A percentile compares a stretch with the other conserved stretches of the same genome.
phyloP scores from a whole-genome alignment of 176 grass and related monocot species.

The Avena eriantha region DNA sequence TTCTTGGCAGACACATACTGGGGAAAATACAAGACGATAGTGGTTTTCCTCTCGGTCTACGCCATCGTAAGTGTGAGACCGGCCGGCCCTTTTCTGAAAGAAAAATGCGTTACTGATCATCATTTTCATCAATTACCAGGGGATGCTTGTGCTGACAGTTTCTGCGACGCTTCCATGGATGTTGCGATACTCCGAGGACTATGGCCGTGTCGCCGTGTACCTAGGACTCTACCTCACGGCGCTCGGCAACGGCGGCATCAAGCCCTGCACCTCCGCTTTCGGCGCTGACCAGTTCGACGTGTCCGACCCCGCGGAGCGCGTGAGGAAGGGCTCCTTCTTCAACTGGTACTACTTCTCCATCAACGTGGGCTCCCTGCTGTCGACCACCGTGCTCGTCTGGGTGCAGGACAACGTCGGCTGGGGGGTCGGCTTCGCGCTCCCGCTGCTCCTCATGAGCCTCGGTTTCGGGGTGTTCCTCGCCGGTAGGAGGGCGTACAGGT shows the following conservation, averaged over 20 bases:
- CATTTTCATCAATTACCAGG: slow-evolving; percentile 11
- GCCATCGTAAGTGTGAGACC: slow-evolving; percentile 36
- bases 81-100: background rate
- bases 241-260: slow-evolving; percentile 63
- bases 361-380: slow-evolving; percentile 39
- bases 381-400: slow-evolving; percentile 36
- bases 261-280: slow-evolving; percentile 68
- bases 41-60: slow-evolving; percentile 51
- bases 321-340: slow-evolving; percentile 53
- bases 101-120: background rate
- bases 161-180: background rate
- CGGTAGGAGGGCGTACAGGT: slow-evolving; percentile 37
- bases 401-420: slow-evolving; percentile 52
- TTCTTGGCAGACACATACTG: slow-evolving; percentile 81
- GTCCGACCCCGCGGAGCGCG: slow-evolving; percentile 41
- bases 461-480: slow-evolving; percentile 41
- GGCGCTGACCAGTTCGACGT: slow-evolving; percentile 80
- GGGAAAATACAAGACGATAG: slow-evolving; percentile 63
- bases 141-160: slow-evolving; percentile 50
- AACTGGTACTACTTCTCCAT: slow-evolving; percentile 49
- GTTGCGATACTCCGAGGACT: background rate
- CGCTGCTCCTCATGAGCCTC: slow-evolving; percentile 1
- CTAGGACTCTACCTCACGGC: slow-evolving; percentile 55
- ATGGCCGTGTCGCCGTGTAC: background rate
- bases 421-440: slow-evolving; percentile 52